Base-by-base conservation (phyloP, 768 basidiomycete genomes). In the Phanerochaete carnosa region DNA sequence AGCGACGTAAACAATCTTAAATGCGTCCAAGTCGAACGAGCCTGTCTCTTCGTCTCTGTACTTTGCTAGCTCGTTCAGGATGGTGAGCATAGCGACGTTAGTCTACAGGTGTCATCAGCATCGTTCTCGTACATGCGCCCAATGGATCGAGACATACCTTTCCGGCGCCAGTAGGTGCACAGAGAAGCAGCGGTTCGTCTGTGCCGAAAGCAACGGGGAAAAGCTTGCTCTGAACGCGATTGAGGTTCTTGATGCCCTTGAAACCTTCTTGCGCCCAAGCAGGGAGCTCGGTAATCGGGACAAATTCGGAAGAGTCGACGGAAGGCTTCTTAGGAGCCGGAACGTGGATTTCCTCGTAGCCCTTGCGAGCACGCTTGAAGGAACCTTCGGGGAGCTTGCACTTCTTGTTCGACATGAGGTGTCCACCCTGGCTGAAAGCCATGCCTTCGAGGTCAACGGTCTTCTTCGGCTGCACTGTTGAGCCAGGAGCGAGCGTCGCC, bases 401-500 rank as follows among this genome's bases (percentile, higher is more conserved):
- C 77, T 98, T 98, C 76, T 98, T 98, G 79, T 98, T 98, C 16
- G 93, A 93, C 96, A 98, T 99, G 62, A 98, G 77, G 62, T 98
- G 95, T 0, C 93, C 95, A 25, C 95, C 97, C 68, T 98, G 95
- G 49, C 87, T 86, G 76, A 99, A 99, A n/a, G 92, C 89, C 89
- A 98, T 90, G 61, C 85, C 84, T 68, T 97, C 95, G 55, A 99
- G 80, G 71, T 98, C 97, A 35, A 99, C 82, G 0, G 84, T 88
- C 39, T 80, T 80, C 65, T 94, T 92, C 3, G 95, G 95, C 65
- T 94, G 91, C 1, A 94, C 83, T 0, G 85, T 87, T 1, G 93
- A 92, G 1, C 94, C 95, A 3, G 95, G 92, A 0, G 88, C 88
- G 29, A 96, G 83, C 0, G 92, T 95, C 1, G 88, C 93, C 0